Conservation (phyloP, 75 land plant genomes). For the Selaginella moellendorffii region DNA sequence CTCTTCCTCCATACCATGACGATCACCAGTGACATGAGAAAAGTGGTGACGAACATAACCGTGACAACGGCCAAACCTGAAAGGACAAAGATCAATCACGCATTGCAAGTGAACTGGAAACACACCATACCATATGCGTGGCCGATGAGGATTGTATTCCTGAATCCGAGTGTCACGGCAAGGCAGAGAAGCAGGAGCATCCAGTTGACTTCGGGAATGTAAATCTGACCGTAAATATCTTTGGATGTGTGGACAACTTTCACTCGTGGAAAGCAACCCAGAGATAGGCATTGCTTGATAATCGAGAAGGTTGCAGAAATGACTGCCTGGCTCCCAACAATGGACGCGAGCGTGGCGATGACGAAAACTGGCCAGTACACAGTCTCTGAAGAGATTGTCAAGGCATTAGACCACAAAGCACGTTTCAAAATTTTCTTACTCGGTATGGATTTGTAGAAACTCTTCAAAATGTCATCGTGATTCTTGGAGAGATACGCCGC, state of each 20-base stretch:
- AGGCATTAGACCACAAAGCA: too few species aligned
- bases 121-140: constrained; percentile 41
- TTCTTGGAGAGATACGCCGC: constrained; percentile 74
- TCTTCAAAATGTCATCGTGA: constrained; percentile 25
- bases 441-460: constrained; percentile 58
- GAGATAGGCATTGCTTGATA: constrained; percentile 33
- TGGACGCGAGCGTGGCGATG: constrained; percentile 39
- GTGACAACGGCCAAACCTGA: constrained; percentile 31
- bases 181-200: constrained; percentile 36
- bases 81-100: too few species aligned
- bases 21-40: constrained; percentile 34
- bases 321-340: constrained; percentile 50
- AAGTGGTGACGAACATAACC: constrained; percentile 55
- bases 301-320: constrained; percentile 54
- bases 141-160: too few species aligned
- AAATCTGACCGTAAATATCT: constrained; percentile 37
- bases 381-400: too few species aligned
- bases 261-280: constrained; percentile 47
- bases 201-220: constrained; percentile 46
- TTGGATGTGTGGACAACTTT: constrained; percentile 38
- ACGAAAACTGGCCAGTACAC: constrained; percentile 52
- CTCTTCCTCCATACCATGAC: constrained; percentile 30
- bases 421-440: too few species aligned
- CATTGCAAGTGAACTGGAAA: too few species aligned
- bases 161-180: too few species aligned